These are phyloP conservation scores for Fusarium tanahbumbuense DNA, from an alignment of 2,329 filamentous ascomycete genomes.

Conservation along the genomic window DNA sequence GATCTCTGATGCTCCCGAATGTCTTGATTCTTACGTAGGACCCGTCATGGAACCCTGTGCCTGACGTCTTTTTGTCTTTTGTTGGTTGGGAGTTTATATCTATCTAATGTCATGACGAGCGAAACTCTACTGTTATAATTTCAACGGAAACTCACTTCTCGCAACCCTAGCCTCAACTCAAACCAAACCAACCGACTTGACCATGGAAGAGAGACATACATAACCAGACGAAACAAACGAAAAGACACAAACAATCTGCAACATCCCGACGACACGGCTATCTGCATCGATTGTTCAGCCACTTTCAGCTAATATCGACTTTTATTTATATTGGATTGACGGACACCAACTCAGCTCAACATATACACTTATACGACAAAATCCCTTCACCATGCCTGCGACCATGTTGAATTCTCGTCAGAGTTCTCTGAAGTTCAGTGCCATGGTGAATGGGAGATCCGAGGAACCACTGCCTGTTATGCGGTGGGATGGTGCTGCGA, in stretches of 20 bases:
- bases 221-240: constrained; percentile 3
- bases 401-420: constrained; percentile 27
- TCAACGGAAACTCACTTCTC: background rate
- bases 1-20: constrained; percentile 15
- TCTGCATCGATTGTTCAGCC: constrained; percentile 25
- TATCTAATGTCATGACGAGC: constrained; percentile 9
- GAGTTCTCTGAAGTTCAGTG: constrained; percentile 44
- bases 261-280: constrained; percentile 34
- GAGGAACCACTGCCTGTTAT: constrained; percentile 49
- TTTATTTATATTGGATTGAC: constrained; percentile 1
- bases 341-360: background rate
- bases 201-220: constrained; percentile 9
- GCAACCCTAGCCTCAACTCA: background rate
- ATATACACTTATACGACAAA: constrained; percentile 7
- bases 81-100: background rate
- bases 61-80: constrained; percentile 20
- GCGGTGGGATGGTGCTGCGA: constrained; percentile 64
- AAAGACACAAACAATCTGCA: constrained; percentile 34
- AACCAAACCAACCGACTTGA: background rate
- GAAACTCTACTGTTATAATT: constrained; percentile 1
- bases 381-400: background rate
- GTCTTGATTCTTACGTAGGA: constrained; percentile 19
- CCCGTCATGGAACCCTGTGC: constrained; percentile 36
- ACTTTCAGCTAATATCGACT: constrained; percentile 6
- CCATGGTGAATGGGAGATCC: constrained; percentile 46